A percentile compares a stretch with the other conserved stretches of the same genome.
Conservation (phyloP, 352 stramenopile species). For the Phytopythium kandeliae region DNA sequence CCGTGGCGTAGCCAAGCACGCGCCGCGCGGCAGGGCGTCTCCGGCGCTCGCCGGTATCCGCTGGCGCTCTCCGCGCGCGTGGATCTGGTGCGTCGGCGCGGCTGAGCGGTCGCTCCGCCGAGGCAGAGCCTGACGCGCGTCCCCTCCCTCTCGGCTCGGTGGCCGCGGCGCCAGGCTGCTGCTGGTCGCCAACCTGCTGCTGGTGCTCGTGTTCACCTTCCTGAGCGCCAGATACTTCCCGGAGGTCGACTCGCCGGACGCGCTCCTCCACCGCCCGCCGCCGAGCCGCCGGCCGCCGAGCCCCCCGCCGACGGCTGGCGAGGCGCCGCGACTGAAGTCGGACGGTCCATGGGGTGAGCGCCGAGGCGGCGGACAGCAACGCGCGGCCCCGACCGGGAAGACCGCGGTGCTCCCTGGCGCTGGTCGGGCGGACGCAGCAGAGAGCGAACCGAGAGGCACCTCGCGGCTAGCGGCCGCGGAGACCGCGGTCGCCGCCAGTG, state of each 20-base stretch:
- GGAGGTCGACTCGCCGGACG: conserved; percentile 15
- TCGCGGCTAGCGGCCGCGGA: neutral
- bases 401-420: neutral
- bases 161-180: conserved; percentile 23
- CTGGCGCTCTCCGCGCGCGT: conserved; percentile 6
- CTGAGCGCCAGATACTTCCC: conserved; percentile 45
- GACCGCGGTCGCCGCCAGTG: neutral
- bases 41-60: neutral
- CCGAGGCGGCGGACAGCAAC: neutral
- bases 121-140: too few species aligned
- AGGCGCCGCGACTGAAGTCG: too few species aligned
- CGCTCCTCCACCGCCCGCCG: conserved; percentile 29
- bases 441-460: neutral
- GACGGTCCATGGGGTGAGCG: too few species aligned
- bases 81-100: conserved; percentile 16
- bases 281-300: conserved; percentile 34
- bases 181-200: conserved; percentile 39
- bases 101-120: too few species aligned
- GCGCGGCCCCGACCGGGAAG: neutral
- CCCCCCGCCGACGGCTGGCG: too few species aligned
- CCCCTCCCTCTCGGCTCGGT: neutral
- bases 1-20: neutral
- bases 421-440: neutral
- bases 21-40: neutral
- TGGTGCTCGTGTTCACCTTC: conserved; percentile 50